Base-by-base conservation (phyloP, 2,329 filamentous ascomycete species). In the Alternaria atra region DNA sequence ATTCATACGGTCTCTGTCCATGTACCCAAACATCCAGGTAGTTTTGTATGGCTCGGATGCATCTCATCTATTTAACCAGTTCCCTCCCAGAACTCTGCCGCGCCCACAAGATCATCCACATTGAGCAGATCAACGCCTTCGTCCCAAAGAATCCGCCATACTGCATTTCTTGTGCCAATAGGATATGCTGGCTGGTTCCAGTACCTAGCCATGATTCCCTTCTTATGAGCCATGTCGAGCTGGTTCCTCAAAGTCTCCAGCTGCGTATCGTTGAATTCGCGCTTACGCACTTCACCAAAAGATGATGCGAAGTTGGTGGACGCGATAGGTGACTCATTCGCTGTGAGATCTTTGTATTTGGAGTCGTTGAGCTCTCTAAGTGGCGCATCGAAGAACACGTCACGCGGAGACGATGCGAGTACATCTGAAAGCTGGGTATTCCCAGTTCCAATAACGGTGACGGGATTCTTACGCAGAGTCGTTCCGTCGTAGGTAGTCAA, bases 401-500 rank as follows among this genome's bases (percentile, higher is more conserved):
- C 60, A 20, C 67, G 63, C 30, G 67, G 66, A 5, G 67, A 39
- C 46, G 72, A 66, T 8, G 63, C 75, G 27, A 82, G 80, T 4
- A 89, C 80, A 63, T 82, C 82, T 7, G 66, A 57, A 8, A 73
- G 63, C 12, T 72, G 69, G 2, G 73, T 75, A 65, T 87, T 86
- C 17, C 86, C 86, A 0, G 87, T 89, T n/a, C 86, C 87, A 27
- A 89, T 84, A 25, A 88, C 80, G n/a, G 87, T 89, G 6, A 89
- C 81, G 3, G 86, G 80, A 1, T 84, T 83, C 2, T 75, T 66
- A 15, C 77, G 84, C 27, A 87, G 71, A 13, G 74, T 57, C 3
- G 73, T 79, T 52, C 83, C 81, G 63, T 85, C 83, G 63, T 83
- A 83, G 4, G 80, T 84, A 2, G 85, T 86, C 3, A 88, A 80